Conservation (phyloP, 495 filamentous ascomycete genomes). For the Neurospora pannonica region DNA sequence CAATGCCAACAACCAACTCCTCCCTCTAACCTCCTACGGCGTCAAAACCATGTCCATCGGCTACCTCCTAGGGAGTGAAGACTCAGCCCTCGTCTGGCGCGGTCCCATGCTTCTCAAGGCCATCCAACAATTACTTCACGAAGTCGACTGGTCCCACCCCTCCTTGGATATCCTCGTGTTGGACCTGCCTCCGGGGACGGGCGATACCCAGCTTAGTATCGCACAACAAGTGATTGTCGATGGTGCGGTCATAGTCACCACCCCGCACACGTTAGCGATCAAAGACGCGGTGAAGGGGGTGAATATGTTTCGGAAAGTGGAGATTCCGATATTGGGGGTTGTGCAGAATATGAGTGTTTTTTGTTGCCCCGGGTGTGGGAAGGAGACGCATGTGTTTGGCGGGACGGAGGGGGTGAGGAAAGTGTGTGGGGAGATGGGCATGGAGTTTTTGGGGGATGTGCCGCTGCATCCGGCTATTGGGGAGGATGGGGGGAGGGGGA, state of each 20-base stretch:
- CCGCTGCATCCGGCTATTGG: slow-evolving; percentile 82
- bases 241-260: slow-evolving; percentile 79
- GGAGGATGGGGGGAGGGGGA: slow-evolving; percentile 79
- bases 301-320: slow-evolving; percentile 81
- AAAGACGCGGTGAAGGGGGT: slow-evolving; percentile 84
- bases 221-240: slow-evolving; percentile 83
- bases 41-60: slow-evolving; percentile 98
- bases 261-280: slow-evolving; percentile 83
- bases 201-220: slow-evolving; percentile 88
- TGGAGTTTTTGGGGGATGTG: slow-evolving; percentile 79
- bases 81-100: slow-evolving; percentile 80
- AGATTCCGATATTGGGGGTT: slow-evolving; percentile 71
- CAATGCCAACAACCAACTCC: slow-evolving; percentile 60
- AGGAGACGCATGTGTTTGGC: slow-evolving; percentile 73
- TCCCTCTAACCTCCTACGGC: slow-evolving; percentile 91
- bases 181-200: slow-evolving; percentile 89
- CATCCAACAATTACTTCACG: slow-evolving; percentile 86
- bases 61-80: slow-evolving; percentile 69
- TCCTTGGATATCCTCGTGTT: slow-evolving; percentile 70
- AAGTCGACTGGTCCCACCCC: slow-evolving; percentile 74
- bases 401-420: slow-evolving; percentile 35
- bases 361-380: slow-evolving; percentile 65
- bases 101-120: slow-evolving; percentile 98
- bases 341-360: slow-evolving; percentile 94
- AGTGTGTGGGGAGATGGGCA: slow-evolving; percentile 26